Evolutionary conservation across 2,329 filamentous ascomycete genomes (phyloP).

Genomic region (Metarhizium rileyi): DNA sequence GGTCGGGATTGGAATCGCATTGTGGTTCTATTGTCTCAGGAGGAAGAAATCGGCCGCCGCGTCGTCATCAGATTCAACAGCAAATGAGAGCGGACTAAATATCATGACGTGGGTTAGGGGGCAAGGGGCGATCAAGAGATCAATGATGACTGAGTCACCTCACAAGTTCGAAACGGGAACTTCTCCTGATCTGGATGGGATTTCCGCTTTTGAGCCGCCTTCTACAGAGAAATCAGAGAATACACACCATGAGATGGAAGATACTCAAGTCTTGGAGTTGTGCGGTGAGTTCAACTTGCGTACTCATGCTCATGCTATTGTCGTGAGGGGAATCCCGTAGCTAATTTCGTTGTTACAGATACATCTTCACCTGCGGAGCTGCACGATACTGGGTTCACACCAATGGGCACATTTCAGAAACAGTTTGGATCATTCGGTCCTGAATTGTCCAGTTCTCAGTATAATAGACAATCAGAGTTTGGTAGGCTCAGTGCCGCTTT

Average conservation of each 20-base stretch:
- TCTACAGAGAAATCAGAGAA: not conserved
- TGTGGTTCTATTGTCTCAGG: constrained; percentile 44
- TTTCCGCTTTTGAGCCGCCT: too few species aligned
- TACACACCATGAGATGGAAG: constrained; percentile 28
- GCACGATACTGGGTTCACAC: constrained; percentile 23
- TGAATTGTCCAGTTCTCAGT: not conserved
- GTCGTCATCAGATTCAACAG: constrained; percentile 27
- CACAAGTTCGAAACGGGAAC: not conserved
- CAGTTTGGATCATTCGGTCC: not conserved
- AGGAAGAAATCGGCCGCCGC: constrained; percentile 23
- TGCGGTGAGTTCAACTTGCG: constrained; percentile 30
- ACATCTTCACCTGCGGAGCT: constrained; percentile 36
- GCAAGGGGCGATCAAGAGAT: constrained; percentile 31
- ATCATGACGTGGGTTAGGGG: constrained; percentile 44
- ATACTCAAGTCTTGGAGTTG: constrained; percentile 37
- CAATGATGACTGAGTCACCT: constrained; percentile 1
- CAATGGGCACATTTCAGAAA: constrained; percentile 1
- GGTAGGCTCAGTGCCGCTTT: not conserved
- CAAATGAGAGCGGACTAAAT: constrained; percentile 36
- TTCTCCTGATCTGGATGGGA: constrained; percentile 6
- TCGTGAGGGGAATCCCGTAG: constrained; percentile 1
- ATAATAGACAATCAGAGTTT: not conserved
- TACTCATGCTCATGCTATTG: not conserved
- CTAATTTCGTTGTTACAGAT: constrained; percentile 20
- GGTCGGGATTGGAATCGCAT: constrained; percentile 26